A percentile compares a stretch with the other conserved stretches of the same genome.
Conservation (phyloP, 2,329 filamentous ascomycete species). For the Penicillium hordei region DNA sequence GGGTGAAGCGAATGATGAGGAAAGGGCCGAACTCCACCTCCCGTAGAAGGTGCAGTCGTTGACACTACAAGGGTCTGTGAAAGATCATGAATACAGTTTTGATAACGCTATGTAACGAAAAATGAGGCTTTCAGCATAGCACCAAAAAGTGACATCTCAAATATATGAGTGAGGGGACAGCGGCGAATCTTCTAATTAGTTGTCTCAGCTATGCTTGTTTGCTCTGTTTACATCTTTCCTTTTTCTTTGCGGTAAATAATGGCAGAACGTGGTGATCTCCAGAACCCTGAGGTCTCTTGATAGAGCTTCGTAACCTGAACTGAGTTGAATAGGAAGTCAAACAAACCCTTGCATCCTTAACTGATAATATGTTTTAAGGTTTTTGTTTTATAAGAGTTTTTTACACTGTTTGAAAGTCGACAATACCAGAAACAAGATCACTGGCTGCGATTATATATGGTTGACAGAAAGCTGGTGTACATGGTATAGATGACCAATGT, state of each 20-base stretch:
- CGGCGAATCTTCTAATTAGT: no score
- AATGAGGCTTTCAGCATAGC: not conserved
- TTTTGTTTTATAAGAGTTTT: not conserved
- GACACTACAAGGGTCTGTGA: not conserved
- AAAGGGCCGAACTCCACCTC: no score
- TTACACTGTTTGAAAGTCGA: not conserved
- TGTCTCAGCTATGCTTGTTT: no score
- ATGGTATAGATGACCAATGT: no score
- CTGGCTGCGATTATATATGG: no score
- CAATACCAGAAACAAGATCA: not conserved
- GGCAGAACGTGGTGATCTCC: not conserved
- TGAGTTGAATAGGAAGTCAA: not conserved
- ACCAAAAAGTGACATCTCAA: no score
- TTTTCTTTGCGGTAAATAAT: no score
- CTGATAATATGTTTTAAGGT: fast-evolving
- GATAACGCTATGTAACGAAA: not conserved
- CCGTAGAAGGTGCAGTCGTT: not conserved
- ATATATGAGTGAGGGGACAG: no score
- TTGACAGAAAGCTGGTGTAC: no score
- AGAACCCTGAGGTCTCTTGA: not conserved
- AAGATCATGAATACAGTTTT: not conserved
- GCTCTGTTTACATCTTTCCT: no score
- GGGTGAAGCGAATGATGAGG: not conserved
- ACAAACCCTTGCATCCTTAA: not conserved
- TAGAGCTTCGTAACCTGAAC: not conserved